Percentiles rank a stretch among this genome's conserved stretches.
Conservation (phyloP, 2,329 filamentous ascomycete genomes). For the Colletotrichum sp. region DNA sequence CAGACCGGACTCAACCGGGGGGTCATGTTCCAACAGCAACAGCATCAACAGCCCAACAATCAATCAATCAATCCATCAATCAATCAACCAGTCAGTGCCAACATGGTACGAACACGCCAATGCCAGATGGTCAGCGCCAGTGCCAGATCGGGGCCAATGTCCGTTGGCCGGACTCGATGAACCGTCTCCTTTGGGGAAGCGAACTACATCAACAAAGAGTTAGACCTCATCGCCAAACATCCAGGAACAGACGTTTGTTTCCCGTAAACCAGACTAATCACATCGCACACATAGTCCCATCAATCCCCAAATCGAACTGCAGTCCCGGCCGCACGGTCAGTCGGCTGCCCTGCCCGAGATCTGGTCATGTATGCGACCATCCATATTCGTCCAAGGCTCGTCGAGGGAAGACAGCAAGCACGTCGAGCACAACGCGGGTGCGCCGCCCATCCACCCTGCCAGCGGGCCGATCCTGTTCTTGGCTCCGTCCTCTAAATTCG, state of each 20-base stretch:
- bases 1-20: not conserved
- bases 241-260: not conserved
- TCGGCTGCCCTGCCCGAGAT: constrained; percentile 5
- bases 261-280: not conserved
- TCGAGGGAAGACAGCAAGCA: not conserved
- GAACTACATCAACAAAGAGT: not conserved
- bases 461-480: constrained; percentile 19
- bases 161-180: not conserved
- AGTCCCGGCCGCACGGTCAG: not conserved
- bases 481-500: not conserved
- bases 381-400: not conserved
- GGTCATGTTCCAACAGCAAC: not conserved
- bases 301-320: not conserved
- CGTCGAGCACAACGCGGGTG: not conserved
- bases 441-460: not conserved
- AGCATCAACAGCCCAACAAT: not conserved
- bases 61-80: not conserved
- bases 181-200: not conserved
- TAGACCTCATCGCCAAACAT: not conserved
- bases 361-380: constrained; percentile 9
- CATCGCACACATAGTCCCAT: not conserved
- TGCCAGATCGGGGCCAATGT: not conserved
- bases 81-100: not conserved
- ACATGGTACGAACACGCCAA: not conserved
- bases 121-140: not conserved